Percentiles rank a stretch among this genome's conserved stretches.
Evolutionary conservation across 192 early-diverging fungal species (phyloP).

Genomic region (Diversispora eburnea): DNA sequence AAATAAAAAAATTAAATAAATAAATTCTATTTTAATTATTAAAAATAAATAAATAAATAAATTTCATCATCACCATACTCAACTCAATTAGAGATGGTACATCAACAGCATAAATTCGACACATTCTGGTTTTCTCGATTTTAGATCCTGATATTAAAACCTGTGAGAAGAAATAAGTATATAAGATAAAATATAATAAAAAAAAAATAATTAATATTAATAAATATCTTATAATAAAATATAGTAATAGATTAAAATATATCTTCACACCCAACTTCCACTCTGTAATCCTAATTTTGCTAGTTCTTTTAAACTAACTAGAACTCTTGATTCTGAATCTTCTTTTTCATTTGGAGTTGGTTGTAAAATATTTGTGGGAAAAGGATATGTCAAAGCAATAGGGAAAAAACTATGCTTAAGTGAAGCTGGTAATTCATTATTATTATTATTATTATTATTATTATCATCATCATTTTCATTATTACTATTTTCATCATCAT

Average conservation of each 20-base stretch:
- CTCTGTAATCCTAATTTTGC: conserved; percentile 53
- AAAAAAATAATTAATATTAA: neutral
- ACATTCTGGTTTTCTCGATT: conserved; percentile 37
- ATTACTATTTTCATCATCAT: conserved; percentile 16
- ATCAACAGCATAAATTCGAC: conserved; percentile 41
- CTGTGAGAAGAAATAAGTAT: neutral
- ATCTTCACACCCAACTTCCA: conserved; percentile 54
- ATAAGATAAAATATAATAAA: neutral
- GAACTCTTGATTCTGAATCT: conserved; percentile 50
- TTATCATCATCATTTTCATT: conserved; percentile 25
- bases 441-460: neutral
- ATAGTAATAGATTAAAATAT: conserved; percentile 12
- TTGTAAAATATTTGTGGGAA: conserved; percentile 42
- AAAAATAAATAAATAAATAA: neutral
- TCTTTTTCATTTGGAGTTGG: conserved; percentile 46
- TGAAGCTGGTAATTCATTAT: neutral
- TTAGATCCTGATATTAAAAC: conserved; percentile 37
- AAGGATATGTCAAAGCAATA: conserved; percentile 34
- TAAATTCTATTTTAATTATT: neutral
- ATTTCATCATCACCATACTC: neutral
- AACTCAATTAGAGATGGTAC: neutral
- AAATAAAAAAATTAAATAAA: neutral
- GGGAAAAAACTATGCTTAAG: conserved; percentile 17
- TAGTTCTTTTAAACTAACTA: conserved; percentile 48
- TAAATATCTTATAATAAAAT: neutral